phyloP scores from a whole-genome alignment of 2,329 filamentous ascomycete genomes.

The Aspergillus sp. region DNA sequence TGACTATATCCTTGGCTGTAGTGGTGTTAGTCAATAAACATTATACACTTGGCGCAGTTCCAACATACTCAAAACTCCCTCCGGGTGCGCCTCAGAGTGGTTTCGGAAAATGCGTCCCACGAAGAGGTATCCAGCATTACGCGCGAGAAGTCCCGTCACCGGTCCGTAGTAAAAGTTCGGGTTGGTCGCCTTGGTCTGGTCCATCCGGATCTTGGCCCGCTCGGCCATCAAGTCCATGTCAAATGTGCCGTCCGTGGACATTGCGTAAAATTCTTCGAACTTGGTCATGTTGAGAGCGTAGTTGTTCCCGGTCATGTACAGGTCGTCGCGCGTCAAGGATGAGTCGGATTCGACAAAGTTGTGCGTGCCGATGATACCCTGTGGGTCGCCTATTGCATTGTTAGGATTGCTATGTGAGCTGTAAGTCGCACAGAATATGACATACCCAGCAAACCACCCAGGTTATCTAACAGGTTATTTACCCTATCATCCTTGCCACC shows the following conservation, averaged over 20 bases:
- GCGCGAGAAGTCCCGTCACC: conserved; percentile 44
- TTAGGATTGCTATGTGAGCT: neutral
- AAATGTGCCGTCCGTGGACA: conserved; percentile 33
- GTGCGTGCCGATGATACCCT: conserved; percentile 47
- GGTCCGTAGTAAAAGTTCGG: conserved; percentile 51
- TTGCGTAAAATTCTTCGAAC: conserved; percentile 45
- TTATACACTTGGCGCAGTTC: conserved; percentile 2
- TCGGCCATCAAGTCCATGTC: conserved; percentile 39
- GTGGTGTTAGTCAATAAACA: neutral
- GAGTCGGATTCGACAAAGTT: conserved; percentile 52
- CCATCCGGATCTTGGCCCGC: conserved; percentile 40
- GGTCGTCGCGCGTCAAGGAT: conserved; percentile 47
- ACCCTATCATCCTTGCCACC: conserved; percentile 38
- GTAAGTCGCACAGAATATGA: neutral
- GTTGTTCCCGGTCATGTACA: conserved; percentile 47
- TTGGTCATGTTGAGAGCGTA: conserved; percentile 47
- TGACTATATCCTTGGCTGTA: conserved; percentile 36
- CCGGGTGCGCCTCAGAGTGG: conserved; percentile 37
- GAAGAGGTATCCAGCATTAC: conserved; percentile 46
- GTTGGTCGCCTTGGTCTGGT: conserved; percentile 45
- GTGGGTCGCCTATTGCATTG: conserved; percentile 32
- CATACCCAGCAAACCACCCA: conserved; percentile 39
- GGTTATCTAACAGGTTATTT: conserved; percentile 38
- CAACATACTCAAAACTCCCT: conserved; percentile 31
- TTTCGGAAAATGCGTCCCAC: conserved; percentile 40